Percentiles rank a stretch among this genome's conserved stretches.
phyloP scores from a whole-genome alignment of 495 filamentous ascomycete species.

The Aspergillus hancockii region DNA sequence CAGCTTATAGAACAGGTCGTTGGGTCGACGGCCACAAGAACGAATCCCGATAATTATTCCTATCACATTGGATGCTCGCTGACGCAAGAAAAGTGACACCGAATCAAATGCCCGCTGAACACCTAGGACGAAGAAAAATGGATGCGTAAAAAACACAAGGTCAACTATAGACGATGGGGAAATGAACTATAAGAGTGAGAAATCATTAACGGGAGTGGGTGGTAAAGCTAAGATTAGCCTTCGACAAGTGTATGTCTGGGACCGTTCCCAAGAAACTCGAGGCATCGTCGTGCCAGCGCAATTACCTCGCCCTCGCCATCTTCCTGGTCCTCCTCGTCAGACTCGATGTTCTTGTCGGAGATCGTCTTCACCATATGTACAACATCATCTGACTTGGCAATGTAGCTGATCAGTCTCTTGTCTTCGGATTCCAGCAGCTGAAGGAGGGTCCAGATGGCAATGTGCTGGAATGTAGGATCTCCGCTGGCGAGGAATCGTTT shows the following conservation, averaged over 20 bases:
- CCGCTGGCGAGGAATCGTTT: conserved; percentile 89
- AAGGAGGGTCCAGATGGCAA: conserved; percentile 96
- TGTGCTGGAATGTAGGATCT: conserved; percentile 97
- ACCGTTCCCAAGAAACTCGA: conserved; percentile 77
- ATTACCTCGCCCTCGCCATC: conserved; percentile 96
- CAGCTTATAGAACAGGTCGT: neutral
- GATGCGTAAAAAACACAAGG: conserved; percentile 19
- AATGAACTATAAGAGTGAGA: conserved; percentile 16
- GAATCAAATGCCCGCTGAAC: conserved; percentile 40
- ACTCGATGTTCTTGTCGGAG: conserved; percentile 85
- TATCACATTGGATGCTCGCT: conserved; percentile 45
- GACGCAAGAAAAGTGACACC: conserved; percentile 29
- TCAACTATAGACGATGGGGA: conserved; percentile 14
- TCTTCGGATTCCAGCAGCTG: conserved; percentile 96
- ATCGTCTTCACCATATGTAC: conserved; percentile 89
- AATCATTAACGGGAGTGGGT: conserved; percentile 15
- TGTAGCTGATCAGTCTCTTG: conserved; percentile 76
- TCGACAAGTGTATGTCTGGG: conserved; percentile 57
- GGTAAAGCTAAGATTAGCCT: conserved; percentile 37
- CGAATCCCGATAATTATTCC: conserved; percentile 17
- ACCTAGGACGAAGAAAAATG: conserved; percentile 25
- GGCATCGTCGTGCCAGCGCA: conserved; percentile 81
- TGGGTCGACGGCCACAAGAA: neutral
- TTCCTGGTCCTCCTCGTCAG: conserved; percentile 84
- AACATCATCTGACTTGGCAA: conserved; percentile 83